These are phyloP conservation scores for Grigorovia transvaalensis DNA, from an alignment of 805 yeast species.

Conservation along the genomic window DNA sequence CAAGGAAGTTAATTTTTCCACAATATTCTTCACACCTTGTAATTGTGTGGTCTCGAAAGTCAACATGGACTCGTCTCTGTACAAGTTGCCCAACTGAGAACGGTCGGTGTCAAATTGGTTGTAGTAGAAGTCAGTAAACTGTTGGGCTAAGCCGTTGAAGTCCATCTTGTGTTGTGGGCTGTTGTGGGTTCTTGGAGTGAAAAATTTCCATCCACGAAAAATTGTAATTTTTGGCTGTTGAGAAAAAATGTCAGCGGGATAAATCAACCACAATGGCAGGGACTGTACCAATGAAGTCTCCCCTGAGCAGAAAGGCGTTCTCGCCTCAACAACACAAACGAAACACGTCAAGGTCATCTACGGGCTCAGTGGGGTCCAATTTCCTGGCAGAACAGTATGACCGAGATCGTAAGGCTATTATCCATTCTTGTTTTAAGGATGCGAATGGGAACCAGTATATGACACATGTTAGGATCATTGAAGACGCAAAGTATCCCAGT, in stretches of 20 bases:
- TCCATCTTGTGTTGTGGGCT: constrained; percentile 23
- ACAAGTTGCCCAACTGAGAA: constrained; percentile 81
- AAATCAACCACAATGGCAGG: neutral
- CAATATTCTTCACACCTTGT: constrained; percentile 88
- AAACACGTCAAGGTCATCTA: constrained; percentile 27
- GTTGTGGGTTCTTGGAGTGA: neutral
- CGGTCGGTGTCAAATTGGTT: constrained; percentile 91
- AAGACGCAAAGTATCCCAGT: constrained; percentile 61
- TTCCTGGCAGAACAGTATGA: constrained; percentile 49
- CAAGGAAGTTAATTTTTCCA: constrained; percentile 79
- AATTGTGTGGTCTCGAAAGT: constrained; percentile 91
- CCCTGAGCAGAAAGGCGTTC: neutral
- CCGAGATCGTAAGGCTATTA: constrained; percentile 40
- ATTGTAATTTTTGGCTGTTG: neutral
- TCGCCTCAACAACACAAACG: constrained; percentile 20
- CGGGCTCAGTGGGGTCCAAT: constrained; percentile 23
- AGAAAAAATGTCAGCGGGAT: neutral
- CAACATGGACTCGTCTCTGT: constrained; percentile 95
- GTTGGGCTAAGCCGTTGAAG: constrained; percentile 46
- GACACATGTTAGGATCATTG: constrained; percentile 67
- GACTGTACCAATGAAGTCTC: neutral
- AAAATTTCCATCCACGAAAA: neutral
- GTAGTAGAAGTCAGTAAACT: constrained; percentile 91
- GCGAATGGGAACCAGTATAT: constrained; percentile 49
- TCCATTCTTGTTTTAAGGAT: constrained; percentile 39